Evolutionary conservation across 2,329 filamentous ascomycete genomes (phyloP).

Genomic region (Hymenoscyphus repandus): DNA sequence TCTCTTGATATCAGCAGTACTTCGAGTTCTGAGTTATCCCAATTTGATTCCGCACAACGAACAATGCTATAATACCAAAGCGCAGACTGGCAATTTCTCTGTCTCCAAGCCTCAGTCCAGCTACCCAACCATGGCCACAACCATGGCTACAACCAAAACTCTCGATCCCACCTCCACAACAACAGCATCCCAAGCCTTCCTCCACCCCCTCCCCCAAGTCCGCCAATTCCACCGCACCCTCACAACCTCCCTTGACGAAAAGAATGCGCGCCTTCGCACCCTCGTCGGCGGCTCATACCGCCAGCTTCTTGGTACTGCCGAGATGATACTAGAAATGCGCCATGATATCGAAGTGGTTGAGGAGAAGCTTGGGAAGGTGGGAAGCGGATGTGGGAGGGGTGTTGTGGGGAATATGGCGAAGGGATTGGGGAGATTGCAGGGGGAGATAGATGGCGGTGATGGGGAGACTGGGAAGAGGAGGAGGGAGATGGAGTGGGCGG

Average conservation of each 20-base stretch:
- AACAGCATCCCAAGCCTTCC: constrained; percentile 27
- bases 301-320: constrained; percentile 84
- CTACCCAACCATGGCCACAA: neutral
- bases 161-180: neutral
- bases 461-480: neutral
- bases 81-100: too few species aligned
- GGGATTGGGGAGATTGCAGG: constrained; percentile 39
- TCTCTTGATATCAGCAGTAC: too few species aligned
- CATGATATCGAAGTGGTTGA: constrained; percentile 71
- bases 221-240: constrained; percentile 57
- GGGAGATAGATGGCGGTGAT: neutral
- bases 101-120: too few species aligned
- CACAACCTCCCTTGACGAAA: constrained; percentile 56
- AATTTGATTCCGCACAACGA: too few species aligned
- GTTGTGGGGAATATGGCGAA: constrained; percentile 61
- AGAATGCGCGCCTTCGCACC: constrained; percentile 55
- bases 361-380: constrained; percentile 64
- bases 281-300: constrained; percentile 70
- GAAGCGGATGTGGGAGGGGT: constrained; percentile 68
- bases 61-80: too few species aligned
- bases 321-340: constrained; percentile 90
- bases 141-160: constrained; percentile 3
- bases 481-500: constrained; percentile 23
- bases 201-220: constrained; percentile 57
- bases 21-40: too few species aligned